phyloP scores from a whole-genome alignment of 345 rosid genomes.

The Hibiscus syriacus region DNA sequence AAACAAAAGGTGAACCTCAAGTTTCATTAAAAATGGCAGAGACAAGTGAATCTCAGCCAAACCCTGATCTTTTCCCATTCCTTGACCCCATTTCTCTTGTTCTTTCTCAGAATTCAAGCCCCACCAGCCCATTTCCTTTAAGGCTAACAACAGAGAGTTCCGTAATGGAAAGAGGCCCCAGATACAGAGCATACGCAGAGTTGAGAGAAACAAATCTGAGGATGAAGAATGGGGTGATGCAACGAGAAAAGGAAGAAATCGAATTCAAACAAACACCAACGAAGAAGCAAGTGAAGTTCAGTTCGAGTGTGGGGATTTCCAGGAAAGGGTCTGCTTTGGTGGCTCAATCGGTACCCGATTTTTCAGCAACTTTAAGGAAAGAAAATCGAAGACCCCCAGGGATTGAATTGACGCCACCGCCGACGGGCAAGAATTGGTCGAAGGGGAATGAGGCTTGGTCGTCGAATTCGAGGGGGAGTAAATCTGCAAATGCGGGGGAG shows the following conservation, averaged over 20 bases:
- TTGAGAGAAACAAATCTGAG: slow-evolving; percentile 59
- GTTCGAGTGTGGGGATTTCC: slow-evolving; percentile 18
- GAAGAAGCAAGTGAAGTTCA: slow-evolving; percentile 67
- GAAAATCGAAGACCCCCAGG: slow-evolving; percentile 59
- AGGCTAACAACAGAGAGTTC: slow-evolving; percentile 40
- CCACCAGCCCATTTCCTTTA: slow-evolving; percentile 35
- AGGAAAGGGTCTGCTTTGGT: slow-evolving; percentile 44
- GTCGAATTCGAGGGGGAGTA: slow-evolving; percentile 58
- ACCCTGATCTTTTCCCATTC: slow-evolving; percentile 19
- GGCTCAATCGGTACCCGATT: slow-evolving; percentile 81
- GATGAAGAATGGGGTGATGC: slow-evolving; percentile 18
- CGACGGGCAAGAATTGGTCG: slow-evolving; percentile 20
- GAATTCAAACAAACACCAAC: slow-evolving; percentile 34
- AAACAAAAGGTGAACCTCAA: neutral
- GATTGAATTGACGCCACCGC: slow-evolving; percentile 49
- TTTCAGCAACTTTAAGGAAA: slow-evolving; percentile 56
- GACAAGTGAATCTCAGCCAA: slow-evolving; percentile 17
- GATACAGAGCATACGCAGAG: slow-evolving; percentile 59
- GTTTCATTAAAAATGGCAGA: slow-evolving; percentile 28
- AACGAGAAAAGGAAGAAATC: slow-evolving; percentile 24
- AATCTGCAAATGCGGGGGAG: slow-evolving; percentile 60
- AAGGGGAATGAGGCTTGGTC: slow-evolving; percentile 25
- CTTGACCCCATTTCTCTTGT: slow-evolving; percentile 58
- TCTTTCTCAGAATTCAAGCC: slow-evolving; percentile 43
- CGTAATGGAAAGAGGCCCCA: slow-evolving; percentile 70